Base-by-base conservation (phyloP, 495 filamentous ascomycete genomes). In the Neurospora intermedia region DNA sequence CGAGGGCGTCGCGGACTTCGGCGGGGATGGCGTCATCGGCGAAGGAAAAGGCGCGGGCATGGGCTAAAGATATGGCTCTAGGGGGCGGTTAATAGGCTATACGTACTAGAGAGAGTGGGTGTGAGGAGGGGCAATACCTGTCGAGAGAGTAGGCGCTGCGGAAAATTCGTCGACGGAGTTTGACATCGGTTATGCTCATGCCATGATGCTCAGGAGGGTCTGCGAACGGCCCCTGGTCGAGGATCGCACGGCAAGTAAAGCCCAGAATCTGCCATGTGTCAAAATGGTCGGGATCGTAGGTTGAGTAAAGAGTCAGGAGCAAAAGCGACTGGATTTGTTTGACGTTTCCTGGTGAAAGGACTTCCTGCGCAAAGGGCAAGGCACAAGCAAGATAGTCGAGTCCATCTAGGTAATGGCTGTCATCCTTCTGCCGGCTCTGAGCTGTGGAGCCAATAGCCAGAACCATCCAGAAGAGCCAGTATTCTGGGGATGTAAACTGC, bases 191-290 rank as follows among this genome's bases (percentile, higher is more conserved):
- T 69, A 87, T 87, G 70, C 91, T 87, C 40, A 87, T 84, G 16
- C 88, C 75, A 18, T 88, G 83, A 72, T 89, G 89, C 54, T 88
- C 83, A n/a, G 91, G 88, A 0, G 93, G 92, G 72, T 97, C 94
- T 80, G 97, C 93, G 79, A 97, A 95, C 62, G 95, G 86, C 3
- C 95, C 95, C 27, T 97, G 82, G 82, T 98, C 95, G 42, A 97
- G 86, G 77, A 93, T 90, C 27, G 91, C 92, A 70, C 94, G 88
- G 48, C 91, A 92, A 18, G 94, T 93, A 78, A 94, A 92, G 38
- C 94, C 95, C 70, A 97, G 91, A 70, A 97, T 80, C 73, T 93
- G 93, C 93, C 95, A 97, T 77, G 90, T 92, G 72, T 96, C 92
- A 78, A 97, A 96, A 78, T 94, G 94, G 45, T 87, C 86, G 16